A percentile compares a stretch with the other conserved stretches of the same genome.
Evolutionary conservation across 2,329 filamentous ascomycete species (phyloP).

Genomic region (Coniella lustricola): DNA sequence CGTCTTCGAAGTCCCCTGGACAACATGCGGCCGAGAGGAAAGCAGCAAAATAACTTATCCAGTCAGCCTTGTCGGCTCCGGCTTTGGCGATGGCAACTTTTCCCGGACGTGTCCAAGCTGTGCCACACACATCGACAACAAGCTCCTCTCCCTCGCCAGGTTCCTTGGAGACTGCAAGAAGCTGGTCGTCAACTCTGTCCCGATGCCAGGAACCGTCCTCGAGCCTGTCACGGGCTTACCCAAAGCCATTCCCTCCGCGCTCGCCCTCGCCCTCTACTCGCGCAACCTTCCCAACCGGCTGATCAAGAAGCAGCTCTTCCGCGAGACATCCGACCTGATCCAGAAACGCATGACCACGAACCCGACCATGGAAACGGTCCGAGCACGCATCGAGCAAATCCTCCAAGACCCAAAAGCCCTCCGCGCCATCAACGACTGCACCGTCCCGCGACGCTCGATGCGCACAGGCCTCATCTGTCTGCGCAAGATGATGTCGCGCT

Average conservation of each 20-base stretch:
- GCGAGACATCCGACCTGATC: conserved; percentile 34
- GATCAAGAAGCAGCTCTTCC: conserved; percentile 39
- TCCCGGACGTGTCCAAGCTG: conserved; percentile 44
- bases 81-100: conserved; percentile 56
- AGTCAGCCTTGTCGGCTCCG: conserved; percentile 38
- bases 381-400: conserved; percentile 39
- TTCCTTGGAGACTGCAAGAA: conserved; percentile 51
- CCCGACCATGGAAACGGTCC: conserved; percentile 44
- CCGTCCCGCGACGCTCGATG: conserved; percentile 16
- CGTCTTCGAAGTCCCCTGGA: conserved; percentile 49
- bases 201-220: conserved; percentile 64
- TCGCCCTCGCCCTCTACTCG: conserved; percentile 18
- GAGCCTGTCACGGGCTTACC: conserved; percentile 45
- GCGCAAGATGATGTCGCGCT: conserved; percentile 63
- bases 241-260: conserved; percentile 21
- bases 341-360: conserved; percentile 21
- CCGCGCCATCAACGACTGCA: conserved; percentile 30
- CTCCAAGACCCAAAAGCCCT: conserved; percentile 33
- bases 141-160: conserved; percentile 53
- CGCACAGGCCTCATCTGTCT: conserved; percentile 33
- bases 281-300: conserved; percentile 53
- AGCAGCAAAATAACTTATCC: conserved; percentile 23
- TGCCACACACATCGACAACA: conserved; percentile 41
- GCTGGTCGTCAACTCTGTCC: conserved; percentile 38
- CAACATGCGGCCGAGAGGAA: conserved; percentile 37